phyloP scores from a whole-genome alignment of 83 land plant genomes.

The Picea abies region DNA sequence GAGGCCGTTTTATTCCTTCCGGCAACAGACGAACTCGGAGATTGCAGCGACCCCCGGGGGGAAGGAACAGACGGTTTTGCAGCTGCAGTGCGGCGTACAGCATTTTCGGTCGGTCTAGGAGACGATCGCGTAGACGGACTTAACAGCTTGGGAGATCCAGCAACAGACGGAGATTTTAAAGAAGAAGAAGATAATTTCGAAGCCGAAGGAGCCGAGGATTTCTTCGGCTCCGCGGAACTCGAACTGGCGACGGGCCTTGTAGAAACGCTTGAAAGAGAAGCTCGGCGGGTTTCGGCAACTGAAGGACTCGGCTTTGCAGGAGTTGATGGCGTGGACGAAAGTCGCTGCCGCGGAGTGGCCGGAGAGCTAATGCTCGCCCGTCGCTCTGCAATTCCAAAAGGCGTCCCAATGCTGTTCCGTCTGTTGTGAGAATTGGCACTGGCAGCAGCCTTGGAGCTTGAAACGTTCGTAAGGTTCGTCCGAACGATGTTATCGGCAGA shows the following conservation, averaged over 20 bases:
- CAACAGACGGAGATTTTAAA: not conserved
- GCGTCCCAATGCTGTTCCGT: slow-evolving; percentile 11
- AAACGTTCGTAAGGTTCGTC: not conserved
- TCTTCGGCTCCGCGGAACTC: not conserved
- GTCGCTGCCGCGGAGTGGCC: slow-evolving; percentile 8
- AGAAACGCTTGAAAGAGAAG: not conserved
- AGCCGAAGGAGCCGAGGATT: not conserved
- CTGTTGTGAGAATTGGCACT: not conserved
- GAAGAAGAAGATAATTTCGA: not conserved
- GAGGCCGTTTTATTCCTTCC: not conserved
- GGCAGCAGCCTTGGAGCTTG: too few species aligned
- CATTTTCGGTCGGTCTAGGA: not conserved
- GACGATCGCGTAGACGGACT: not conserved
- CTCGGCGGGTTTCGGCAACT: slow-evolving; percentile 3
- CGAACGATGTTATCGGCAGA: not conserved
- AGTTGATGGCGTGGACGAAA: not conserved
- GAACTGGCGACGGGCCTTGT: not conserved
- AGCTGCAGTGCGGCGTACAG: not conserved
- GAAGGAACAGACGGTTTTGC: not conserved
- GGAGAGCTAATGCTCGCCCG: slow-evolving; percentile 1
- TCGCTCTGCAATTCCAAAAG: not conserved
- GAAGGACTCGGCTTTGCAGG: not conserved
- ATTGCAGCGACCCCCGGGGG: not conserved
- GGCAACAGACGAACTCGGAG: not conserved
- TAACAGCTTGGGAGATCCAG: not conserved